Evolutionary conservation across 2,329 filamentous ascomycete genomes (phyloP), one percentile per base, ranked within the genome.

Genomic region (Phialocephala sp.): DNA sequence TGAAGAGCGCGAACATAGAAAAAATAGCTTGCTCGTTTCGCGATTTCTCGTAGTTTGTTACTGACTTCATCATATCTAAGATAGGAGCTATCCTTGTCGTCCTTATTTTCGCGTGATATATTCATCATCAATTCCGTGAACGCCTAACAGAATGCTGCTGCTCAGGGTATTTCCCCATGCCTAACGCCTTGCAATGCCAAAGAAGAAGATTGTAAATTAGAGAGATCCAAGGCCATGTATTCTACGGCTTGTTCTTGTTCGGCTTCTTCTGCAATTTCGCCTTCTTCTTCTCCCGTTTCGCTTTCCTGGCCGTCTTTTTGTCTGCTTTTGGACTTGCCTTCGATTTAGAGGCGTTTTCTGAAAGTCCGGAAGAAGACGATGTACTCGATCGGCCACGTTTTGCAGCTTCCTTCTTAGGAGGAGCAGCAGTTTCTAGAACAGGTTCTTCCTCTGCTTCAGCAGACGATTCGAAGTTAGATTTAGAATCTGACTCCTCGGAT

Each of bases 401-500:
- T 60, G 74, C 77, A 61, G 70, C 75, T 57, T 73, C 78, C 66
- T 74, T 77, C 47, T 74, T 62, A 2, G 56, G 35, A 11, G 43
- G 37, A n/a, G 18, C 43, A 35, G 12, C 43, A 35, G 60, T 20
- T 6, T 45, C 45, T 6, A 64, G 32, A 18, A 56, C 27, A n/a
- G 59, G 55, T 52, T 62, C 47, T 52, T 62, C 47, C 2, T 55
- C 57, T 57, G 47, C 67, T 22, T 61, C 57, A 8, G 67, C 62
- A 11, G 39, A 8, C 36, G 66, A 64, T 32, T 68, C 60, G 1
- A 66, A 68, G 11, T 57, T 62, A 14, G 70, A 69, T 22, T 70
- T 69, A 2, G 69, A 71, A 14, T 66, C 67, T 8, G 68, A 71
- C 20, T 62, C 68, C 22, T 66, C 62, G 5, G 69, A 65, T 32